Evolutionary conservation across 2,329 filamentous ascomycete genomes (phyloP), one percentile per base, ranked within the genome.

Genomic region (Dryadomyces sulphureus): DNA sequence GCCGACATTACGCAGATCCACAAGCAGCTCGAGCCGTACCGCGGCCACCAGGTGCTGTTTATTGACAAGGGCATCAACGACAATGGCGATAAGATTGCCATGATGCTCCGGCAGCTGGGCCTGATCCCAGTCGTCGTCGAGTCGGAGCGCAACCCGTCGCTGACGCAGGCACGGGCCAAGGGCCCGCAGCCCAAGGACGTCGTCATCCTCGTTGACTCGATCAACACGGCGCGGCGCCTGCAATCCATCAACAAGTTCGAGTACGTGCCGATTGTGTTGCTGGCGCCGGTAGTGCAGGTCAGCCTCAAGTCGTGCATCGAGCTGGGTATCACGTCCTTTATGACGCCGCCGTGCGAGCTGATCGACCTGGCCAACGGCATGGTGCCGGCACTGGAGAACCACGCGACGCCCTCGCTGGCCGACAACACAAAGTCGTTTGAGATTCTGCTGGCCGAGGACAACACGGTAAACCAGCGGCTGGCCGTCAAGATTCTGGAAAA

Each of bases 401-500:
- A 90, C 45, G 89, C 90, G 6, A 92, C 89, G 12, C 90, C 90
- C 2, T 85, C 87, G 12, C 79, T 94, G 44, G 87, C 89, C 2
- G 90, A 96, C 59, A 92, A 94, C 60, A 93, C 88, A 12, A 88
- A 88, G 59, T 94, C 89, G 0, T 94, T 96, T 62, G 87, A 94
- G 61, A 94, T 98, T 56, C 69, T 98, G 34, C 72, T 96, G 49
- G 92, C 90, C 11, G 92, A 98, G 64, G 92, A 98, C 66, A 98
- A 98, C 60, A 82, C 88, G 16, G 90, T 98, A 59, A 98, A 98
- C 62, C 92, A 98, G 64, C 81, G 89, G 55, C 70, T 96, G 44
- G 92, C 92, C 0, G 89, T 95, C 56, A 94, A 94, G 70, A 96
- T 96, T 54, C 71, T 98, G 25, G 87, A 95, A 64, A 95, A 95